Evolutionary conservation across 176 grass and related monocot genomes (phyloP).

Genomic region (Areca catechu): DNA sequence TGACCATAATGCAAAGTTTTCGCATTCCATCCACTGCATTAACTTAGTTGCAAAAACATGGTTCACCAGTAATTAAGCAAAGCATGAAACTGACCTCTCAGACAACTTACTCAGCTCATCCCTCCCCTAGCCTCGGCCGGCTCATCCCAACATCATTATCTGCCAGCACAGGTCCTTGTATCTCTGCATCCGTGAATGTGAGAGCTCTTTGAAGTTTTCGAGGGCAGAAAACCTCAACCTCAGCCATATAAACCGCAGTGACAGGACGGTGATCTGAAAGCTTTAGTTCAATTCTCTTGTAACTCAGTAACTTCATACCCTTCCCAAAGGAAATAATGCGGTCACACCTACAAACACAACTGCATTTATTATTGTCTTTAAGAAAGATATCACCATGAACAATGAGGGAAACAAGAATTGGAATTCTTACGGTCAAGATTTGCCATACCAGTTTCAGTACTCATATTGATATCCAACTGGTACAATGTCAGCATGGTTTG

Average conservation of each 20-base stretch:
- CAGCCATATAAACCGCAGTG: conserved; percentile 52
- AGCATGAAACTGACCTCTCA: no score
- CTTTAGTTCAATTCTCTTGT: conserved; percentile 44
- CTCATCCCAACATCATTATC: conserved; percentile 31
- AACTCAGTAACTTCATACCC: conserved; percentile 48
- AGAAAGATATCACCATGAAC: no score
- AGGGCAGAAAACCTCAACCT: conserved; percentile 74
- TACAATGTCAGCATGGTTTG: no score
- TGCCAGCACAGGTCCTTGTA: conserved; percentile 39
- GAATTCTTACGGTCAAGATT: no score
- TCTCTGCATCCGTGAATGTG: conserved; percentile 88
- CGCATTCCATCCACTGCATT: no score
- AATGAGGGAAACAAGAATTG: no score
- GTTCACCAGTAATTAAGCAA: no score
- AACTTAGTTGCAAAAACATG: no score
- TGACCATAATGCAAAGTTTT: no score
- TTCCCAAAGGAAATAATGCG: conserved; percentile 78
- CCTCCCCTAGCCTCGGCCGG: conserved; percentile 16
- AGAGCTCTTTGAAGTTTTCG: conserved; percentile 89
- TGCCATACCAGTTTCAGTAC: no score
- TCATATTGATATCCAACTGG: no score
- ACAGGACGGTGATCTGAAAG: conserved; percentile 90
- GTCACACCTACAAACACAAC: conserved; percentile 54
- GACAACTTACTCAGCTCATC: conserved; percentile 12
- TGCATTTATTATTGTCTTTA: no score